phyloP scores from a whole-genome alignment of 2,329 filamentous ascomycete genomes.

The Colletotrichum higginsianum region DNA sequence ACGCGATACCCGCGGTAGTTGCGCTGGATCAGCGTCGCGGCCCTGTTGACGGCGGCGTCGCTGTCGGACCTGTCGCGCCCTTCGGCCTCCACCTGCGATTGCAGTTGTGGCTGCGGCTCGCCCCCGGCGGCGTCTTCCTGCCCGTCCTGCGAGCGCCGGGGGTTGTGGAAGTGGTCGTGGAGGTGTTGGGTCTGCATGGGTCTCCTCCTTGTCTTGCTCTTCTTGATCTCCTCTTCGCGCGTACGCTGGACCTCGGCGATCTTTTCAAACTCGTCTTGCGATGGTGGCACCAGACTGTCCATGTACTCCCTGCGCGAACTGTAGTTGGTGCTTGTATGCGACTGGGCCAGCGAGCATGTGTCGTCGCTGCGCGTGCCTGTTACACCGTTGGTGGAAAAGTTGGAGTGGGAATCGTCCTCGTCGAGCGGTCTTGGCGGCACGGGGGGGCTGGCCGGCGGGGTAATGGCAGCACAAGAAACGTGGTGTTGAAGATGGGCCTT shows the following conservation, averaged over 20 bases:
- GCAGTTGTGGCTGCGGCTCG: slow-evolving; percentile 26
- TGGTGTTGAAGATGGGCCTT: slow-evolving; percentile 32
- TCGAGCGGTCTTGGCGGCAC: slow-evolving; percentile 35
- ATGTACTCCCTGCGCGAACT: slow-evolving; percentile 61
- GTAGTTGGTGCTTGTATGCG: slow-evolving; percentile 29
- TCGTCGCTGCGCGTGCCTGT: slow-evolving; percentile 34
- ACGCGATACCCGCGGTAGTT: slow-evolving; percentile 84
- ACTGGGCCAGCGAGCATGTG: slow-evolving; percentile 38
- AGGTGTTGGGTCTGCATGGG: slow-evolving; percentile 52
- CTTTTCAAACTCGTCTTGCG: slow-evolving; percentile 61
- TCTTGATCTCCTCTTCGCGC: slow-evolving; percentile 61
- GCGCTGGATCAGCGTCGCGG: slow-evolving; percentile 74
- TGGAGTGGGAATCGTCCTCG: slow-evolving; percentile 17
- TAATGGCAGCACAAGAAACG: slow-evolving; percentile 32
- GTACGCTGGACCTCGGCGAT: slow-evolving; percentile 65
- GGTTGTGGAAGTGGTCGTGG: slow-evolving; percentile 42
- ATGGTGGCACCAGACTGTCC: slow-evolving; percentile 65
- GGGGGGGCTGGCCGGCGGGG: slow-evolving; percentile 40
- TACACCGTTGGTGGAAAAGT: slow-evolving; percentile 9
- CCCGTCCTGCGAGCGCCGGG: slow-evolving; percentile 25
- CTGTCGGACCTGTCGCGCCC: slow-evolving; percentile 23
- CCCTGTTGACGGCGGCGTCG: slow-evolving; percentile 54
- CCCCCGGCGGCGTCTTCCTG: slow-evolving; percentile 8
- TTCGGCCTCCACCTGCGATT: not conserved
- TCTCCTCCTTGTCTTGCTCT: slow-evolving; percentile 54